Percentiles rank a stretch among this genome's conserved stretches.
Evolutionary conservation across 306 rosid species (phyloP).

Genomic region (Astragalus glycyphyllos): DNA sequence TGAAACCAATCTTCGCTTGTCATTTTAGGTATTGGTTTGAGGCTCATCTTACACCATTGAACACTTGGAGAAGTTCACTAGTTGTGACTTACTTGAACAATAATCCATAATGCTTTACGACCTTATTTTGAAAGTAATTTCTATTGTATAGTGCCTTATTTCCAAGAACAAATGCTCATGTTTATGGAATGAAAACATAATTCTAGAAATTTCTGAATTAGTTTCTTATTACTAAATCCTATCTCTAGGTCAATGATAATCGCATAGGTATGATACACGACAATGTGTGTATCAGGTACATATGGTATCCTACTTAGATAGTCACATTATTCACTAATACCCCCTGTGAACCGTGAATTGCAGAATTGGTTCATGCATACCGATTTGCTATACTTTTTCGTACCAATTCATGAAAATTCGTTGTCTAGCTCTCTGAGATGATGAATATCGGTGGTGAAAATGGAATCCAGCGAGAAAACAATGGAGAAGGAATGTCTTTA

Average conservation of each 20-base stretch:
- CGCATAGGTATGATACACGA: background rate
- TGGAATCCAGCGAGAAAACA: no score
- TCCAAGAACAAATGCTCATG: background rate
- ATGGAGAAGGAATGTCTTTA: no score
- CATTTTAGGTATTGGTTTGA: background rate
- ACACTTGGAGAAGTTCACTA: background rate
- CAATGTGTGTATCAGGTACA: background rate
- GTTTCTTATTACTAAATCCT: slow-evolving; percentile 4
- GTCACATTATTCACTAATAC: no score
- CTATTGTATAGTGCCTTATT: slow-evolving; percentile 2
- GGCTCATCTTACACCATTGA: background rate
- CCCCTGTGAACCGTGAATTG: no score
- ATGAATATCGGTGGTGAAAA: no score
- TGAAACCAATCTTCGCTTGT: slow-evolving; percentile 1
- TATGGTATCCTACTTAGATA: background rate
- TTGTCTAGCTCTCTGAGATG: no score
- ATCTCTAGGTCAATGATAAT: background rate
- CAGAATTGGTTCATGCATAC: no score
- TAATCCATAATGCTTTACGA: background rate
- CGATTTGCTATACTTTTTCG: no score
- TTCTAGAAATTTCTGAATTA: background rate
- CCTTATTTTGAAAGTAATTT: background rate
- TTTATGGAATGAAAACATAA: slow-evolving; percentile 7
- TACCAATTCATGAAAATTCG: no score
- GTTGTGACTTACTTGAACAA: slow-evolving; percentile 12